Conservation (phyloP, 106 monocot genomes). For the Apostasia ramifera region DNA sequence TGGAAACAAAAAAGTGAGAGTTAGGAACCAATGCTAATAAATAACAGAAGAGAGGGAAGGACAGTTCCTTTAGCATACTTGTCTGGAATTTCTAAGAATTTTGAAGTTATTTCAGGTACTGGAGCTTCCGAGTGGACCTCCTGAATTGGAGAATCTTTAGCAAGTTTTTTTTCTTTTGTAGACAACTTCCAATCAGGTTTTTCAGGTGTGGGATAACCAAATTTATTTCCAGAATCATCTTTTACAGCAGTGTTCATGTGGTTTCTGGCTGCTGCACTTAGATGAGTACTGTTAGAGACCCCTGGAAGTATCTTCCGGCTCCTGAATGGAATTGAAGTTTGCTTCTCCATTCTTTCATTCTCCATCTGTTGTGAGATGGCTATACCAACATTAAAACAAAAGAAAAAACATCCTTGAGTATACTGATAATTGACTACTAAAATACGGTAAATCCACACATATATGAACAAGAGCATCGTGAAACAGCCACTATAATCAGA, state of each 20-base stretch:
- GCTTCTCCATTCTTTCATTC: slow-evolving; percentile 14
- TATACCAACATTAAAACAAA: no score
- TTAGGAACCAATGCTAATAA: background rate
- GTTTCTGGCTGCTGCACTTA: slow-evolving; percentile 1
- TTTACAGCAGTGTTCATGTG: slow-evolving; percentile 6
- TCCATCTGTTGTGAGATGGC: slow-evolving; percentile 15
- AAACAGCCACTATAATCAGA: no score
- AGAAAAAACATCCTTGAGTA: no score
- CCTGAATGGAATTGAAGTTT: slow-evolving; percentile 25
- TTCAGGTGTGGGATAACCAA: slow-evolving; percentile 52
- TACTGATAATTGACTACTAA: no score
- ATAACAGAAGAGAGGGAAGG: background rate
- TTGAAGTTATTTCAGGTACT: slow-evolving; percentile 4
- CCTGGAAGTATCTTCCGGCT: slow-evolving; percentile 15
- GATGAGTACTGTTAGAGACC: slow-evolving; percentile 7
- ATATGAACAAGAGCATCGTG: no score
- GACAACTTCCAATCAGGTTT: slow-evolving; percentile 32
- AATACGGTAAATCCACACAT: no score
- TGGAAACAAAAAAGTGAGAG: slow-evolving; percentile 6
- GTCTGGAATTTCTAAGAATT: slow-evolving; percentile 42
- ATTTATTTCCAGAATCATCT: slow-evolving; percentile 9
- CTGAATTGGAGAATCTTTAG: slow-evolving; percentile 17
- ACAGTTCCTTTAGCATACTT: slow-evolving; percentile 25
- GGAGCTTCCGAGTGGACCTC: slow-evolving; percentile 6
- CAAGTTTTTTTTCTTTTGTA: slow-evolving; percentile 26